Percentiles rank a stretch among this genome's conserved stretches.
Conservation (phyloP, 768 basidiomycete species). For the Kwoniella dendrophila region DNA sequence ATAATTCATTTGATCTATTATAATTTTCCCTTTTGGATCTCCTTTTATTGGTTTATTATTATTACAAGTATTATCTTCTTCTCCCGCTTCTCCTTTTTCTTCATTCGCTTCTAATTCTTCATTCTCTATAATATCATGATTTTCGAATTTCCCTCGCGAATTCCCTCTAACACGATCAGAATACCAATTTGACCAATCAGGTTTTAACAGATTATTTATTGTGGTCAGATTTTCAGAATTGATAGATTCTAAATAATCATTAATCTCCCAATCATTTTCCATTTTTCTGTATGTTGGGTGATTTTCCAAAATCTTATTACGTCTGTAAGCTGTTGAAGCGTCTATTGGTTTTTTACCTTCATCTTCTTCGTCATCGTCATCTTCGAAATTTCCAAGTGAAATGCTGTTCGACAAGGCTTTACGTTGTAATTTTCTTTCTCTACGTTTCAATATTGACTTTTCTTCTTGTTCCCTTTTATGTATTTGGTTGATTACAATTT, state of each 20-base stretch:
- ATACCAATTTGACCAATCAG: slow-evolving; percentile 28
- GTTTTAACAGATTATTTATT: slow-evolving; percentile 56
- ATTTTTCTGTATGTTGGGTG: neutral
- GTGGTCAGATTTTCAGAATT: slow-evolving; percentile 52
- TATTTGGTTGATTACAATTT: slow-evolving; percentile 21
- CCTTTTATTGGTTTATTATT: neutral
- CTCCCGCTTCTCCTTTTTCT: neutral
- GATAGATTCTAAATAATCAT: slow-evolving; percentile 53
- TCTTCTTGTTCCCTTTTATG: slow-evolving; percentile 42
- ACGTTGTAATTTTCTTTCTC: slow-evolving; percentile 35
- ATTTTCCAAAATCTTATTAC: neutral
- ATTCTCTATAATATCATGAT: neutral
- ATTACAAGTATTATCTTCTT: neutral
- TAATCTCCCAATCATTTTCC: slow-evolving; percentile 47
- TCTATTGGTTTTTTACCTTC: no score
- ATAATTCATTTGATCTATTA: slow-evolving; percentile 6
- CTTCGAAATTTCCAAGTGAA: neutral
- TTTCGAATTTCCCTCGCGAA: neutral
- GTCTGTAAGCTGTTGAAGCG: slow-evolving; percentile 1
- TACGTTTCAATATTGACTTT: slow-evolving; percentile 27
- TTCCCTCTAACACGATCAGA: slow-evolving; percentile 5
- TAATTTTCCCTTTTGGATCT: slow-evolving; percentile 20
- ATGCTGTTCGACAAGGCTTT: slow-evolving; percentile 9
- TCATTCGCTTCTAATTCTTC: neutral
- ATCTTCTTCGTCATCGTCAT: no score